phyloP scores from a whole-genome alignment of 2,329 filamentous ascomycete species.

The Cercospora beticola region DNA sequence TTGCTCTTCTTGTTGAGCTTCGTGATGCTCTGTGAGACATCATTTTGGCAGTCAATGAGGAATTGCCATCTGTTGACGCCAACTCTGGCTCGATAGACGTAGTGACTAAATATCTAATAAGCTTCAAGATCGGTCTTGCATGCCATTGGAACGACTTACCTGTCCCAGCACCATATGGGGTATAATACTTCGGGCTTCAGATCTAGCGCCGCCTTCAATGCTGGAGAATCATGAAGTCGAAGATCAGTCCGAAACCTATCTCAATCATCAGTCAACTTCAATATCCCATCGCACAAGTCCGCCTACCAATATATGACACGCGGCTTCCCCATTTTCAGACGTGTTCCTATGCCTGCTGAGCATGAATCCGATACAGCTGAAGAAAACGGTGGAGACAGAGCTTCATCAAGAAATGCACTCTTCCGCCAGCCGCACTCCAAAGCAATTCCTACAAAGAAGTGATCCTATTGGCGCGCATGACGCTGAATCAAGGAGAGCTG shows the following conservation, averaged over 20 bases:
- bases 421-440: background rate
- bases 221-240: slow-evolving; percentile 74
- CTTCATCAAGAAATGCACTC: background rate
- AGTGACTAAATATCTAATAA: slow-evolving; percentile 58
- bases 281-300: background rate
- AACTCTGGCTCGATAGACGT: slow-evolving; percentile 70
- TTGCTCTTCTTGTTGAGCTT: slow-evolving; percentile 69
- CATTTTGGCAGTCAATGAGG: slow-evolving; percentile 70
- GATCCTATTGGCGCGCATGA: slow-evolving; percentile 7
- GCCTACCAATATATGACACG: slow-evolving; percentile 68
- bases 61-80: slow-evolving; percentile 75
- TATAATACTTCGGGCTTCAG: slow-evolving; percentile 70
- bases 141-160: background rate
- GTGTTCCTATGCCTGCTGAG: background rate
- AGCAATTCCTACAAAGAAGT: background rate
- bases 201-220: slow-evolving; percentile 68
- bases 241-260: slow-evolving; percentile 67
- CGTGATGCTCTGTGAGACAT: slow-evolving; percentile 66
- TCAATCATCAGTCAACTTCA: background rate
- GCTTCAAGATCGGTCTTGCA: background rate
- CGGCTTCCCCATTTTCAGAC: slow-evolving; percentile 41
- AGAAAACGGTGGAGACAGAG: background rate
- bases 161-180: slow-evolving; percentile 67
- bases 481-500: slow-evolving; percentile 3
- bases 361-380: background rate